These are phyloP conservation scores for Tylopilus plumbeoviolaceoides DNA, from an alignment of 768 basidiomycete species.

Conservation along the genomic window DNA sequence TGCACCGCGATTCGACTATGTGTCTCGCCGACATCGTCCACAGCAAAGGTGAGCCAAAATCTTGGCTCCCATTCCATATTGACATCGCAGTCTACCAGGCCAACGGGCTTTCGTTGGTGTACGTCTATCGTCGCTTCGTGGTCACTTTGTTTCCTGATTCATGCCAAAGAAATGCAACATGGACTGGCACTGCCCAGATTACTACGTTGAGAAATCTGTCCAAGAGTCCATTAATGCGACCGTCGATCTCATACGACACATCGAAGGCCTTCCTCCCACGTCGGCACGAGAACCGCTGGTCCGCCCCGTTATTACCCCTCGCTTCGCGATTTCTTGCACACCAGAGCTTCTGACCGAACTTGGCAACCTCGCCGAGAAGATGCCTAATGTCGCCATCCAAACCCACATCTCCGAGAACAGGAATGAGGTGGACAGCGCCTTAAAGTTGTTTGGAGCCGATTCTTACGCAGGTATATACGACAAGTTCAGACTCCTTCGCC, in stretches of 20 bases:
- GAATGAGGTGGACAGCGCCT: slow-evolving; percentile 64
- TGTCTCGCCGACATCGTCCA: slow-evolving; percentile 73
- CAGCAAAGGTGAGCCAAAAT: slow-evolving; percentile 43
- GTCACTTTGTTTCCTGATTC: slow-evolving; percentile 3
- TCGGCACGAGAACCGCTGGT: slow-evolving; percentile 53
- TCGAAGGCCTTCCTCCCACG: slow-evolving; percentile 49
- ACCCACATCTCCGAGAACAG: slow-evolving; percentile 90
- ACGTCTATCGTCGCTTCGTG: slow-evolving; percentile 26
- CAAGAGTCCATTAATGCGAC: slow-evolving; percentile 61
- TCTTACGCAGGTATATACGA: slow-evolving; percentile 86
- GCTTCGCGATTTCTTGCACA: slow-evolving; percentile 93
- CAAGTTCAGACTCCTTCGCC: slow-evolving; percentile 63
- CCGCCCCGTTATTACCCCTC: slow-evolving; percentile 88
- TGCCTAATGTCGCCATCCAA: slow-evolving; percentile 72
- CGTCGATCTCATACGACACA: slow-evolving; percentile 59
- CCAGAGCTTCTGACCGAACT: slow-evolving; percentile 59
- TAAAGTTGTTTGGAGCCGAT: slow-evolving; percentile 58
- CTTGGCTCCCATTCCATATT: not conserved
- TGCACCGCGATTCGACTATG: slow-evolving; percentile 80
- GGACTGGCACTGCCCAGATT: slow-evolving; percentile 62
- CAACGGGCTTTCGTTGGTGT: slow-evolving; percentile 87
- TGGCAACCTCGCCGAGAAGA: slow-evolving; percentile 52
- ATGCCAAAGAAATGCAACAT: slow-evolving; percentile 33
- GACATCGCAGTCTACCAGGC: slow-evolving; percentile 36
- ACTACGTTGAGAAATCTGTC: slow-evolving; percentile 65